Percentiles rank a stretch among this genome's conserved stretches.
Evolutionary conservation across 2,329 filamentous ascomycete species (phyloP).

Genomic region (Didymellaceae sp.): DNA sequence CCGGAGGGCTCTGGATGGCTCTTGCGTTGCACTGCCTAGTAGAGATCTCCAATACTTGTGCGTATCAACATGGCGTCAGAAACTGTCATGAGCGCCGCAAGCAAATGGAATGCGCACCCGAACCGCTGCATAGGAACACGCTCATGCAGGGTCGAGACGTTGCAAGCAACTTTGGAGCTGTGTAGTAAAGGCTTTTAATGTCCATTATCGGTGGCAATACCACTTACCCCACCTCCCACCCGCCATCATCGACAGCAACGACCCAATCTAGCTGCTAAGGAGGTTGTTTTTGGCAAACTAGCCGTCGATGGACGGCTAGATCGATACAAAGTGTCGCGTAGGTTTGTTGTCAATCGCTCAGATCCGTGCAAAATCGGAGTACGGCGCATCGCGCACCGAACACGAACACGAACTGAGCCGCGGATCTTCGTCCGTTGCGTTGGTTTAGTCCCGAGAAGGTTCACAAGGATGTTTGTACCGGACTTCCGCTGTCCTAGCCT

Average conservation of each 20-base stretch:
- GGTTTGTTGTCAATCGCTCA: background rate
- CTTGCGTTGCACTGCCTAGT: background rate
- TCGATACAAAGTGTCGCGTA: background rate
- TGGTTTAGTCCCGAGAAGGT: background rate
- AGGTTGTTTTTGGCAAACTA: no score
- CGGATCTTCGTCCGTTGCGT: background rate
- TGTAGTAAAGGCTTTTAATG: background rate
- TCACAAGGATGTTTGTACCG: no score
- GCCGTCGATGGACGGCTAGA: background rate
- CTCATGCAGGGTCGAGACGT: background rate
- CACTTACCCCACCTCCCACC: no score
- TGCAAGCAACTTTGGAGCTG: background rate
- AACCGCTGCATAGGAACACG: background rate
- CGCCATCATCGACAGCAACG: no score
- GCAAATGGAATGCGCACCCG: background rate
- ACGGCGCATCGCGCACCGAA: no score
- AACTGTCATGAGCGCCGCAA: background rate
- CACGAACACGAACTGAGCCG: background rate
- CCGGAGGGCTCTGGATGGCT: conserved; percentile 1
- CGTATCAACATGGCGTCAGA: background rate
- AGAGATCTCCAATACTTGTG: conserved; percentile 3
- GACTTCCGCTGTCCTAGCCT: no score
- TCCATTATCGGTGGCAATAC: no score
- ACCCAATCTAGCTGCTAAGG: no score
- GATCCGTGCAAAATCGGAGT: no score